A percentile compares a stretch with the other conserved stretches of the same genome.
Conservation (phyloP, 495 filamentous ascomycete species). For the Lasiosphaeris hirsuta region DNA sequence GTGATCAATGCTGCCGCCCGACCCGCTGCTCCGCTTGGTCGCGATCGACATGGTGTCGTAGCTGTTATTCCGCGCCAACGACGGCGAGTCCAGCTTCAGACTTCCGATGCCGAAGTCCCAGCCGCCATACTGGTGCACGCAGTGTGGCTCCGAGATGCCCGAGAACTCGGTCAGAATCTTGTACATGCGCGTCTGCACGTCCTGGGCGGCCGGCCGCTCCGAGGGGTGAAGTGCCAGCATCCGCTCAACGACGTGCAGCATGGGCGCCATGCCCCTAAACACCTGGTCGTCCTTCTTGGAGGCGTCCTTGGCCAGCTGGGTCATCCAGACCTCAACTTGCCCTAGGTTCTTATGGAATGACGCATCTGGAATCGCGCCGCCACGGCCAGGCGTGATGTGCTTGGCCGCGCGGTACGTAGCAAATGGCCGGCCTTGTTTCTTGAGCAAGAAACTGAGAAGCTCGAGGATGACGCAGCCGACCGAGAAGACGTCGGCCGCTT, state of each 20-base stretch:
- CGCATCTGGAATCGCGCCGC: conserved; percentile 66
- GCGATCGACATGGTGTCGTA: conserved; percentile 23
- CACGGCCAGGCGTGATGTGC: conserved; percentile 61
- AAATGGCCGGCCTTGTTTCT: conserved; percentile 68
- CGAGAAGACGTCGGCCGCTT: conserved; percentile 71
- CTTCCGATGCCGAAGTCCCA: conserved; percentile 34
- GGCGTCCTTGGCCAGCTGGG: conserved; percentile 61
- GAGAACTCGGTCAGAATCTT: conserved; percentile 45
- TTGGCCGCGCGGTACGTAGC: conserved; percentile 67
- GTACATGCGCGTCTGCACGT: conserved; percentile 44
- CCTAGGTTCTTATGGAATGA: conserved; percentile 80
- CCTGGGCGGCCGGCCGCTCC: conserved; percentile 42
- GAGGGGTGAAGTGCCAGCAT: conserved; percentile 47
- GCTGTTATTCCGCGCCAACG: conserved; percentile 4
- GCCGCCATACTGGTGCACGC: conserved; percentile 38
- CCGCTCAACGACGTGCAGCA: conserved; percentile 42
- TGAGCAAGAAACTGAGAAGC: conserved; percentile 67
- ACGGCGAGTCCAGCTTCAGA: conserved; percentile 19
- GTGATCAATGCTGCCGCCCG: not conserved
- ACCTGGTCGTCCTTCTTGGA: conserved; percentile 58
- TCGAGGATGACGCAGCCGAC: conserved; percentile 69
- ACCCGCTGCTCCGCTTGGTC: conserved; percentile 20
- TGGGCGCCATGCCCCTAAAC: conserved; percentile 45
- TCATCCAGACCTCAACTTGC: conserved; percentile 78
- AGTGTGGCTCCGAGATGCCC: conserved; percentile 43